Base-by-base conservation (phyloP, 768 basidiomycete species). In the Hygrophorus pudorinus region DNA sequence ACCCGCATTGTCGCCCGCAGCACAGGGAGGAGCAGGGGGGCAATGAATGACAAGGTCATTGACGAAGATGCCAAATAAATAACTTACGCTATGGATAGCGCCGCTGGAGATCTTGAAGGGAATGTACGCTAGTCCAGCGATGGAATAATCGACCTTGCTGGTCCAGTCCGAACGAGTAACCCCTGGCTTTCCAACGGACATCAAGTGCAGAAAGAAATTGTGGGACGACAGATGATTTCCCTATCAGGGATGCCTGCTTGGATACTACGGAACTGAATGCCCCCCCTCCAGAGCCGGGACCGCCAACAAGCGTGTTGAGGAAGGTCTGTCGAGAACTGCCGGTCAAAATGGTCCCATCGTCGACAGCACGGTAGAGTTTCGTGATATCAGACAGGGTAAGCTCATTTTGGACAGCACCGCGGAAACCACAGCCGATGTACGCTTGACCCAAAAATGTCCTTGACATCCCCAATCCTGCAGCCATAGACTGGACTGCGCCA, bases 311-410 rank as follows among this genome's bases (percentile, higher is more conserved):
- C 21, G 40, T 41, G 18, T 41, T 27, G 21, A 41, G 40, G 40
- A 41, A 41, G 21, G 18, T 9, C 28, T 41, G 9, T 30, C 40
- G 14, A 27, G 40, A 18, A 10, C 14, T 17, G 14, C 12, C n/a
- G 14, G 40, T 12, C 40, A 41, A 41, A 24, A 13, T n/a, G 29
- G 40, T 27, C 16, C 40, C 40, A 24, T 12, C 9, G n/a, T 41
- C 40, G 18, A 41, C 20, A 21, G 40, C 41, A 17, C 1, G 41
- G 30, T 30, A 42, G 30, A 42, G 27, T 11, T 17, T 42, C 16
- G 41, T 29, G 41, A 42, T 29, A 32, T 42, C 41, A 14, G 41
- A n/a, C 17, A 42, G 41, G 31, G 41, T n/a, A 29, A 42, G 12
- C 27, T 30, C 28, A 29, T 30, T 42, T 9, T 27, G 40, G 11